phyloP scores from a whole-genome alignment of 202 grass and related monocot species.

The Bolboschoenoplectus hybrid region DNA sequence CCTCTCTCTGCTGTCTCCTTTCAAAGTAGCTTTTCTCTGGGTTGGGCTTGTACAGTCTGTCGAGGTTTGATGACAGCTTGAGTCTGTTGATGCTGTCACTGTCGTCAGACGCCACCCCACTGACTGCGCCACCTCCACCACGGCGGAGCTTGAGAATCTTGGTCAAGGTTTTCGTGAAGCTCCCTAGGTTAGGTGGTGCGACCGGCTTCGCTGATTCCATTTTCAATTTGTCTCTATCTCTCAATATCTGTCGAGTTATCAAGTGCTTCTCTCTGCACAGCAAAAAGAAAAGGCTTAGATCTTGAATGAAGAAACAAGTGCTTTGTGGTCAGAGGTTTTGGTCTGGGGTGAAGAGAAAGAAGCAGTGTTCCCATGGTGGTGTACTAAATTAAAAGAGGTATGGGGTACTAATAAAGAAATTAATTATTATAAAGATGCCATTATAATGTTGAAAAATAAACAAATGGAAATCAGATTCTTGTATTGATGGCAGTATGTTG shows the following conservation, averaged over 20 bases:
- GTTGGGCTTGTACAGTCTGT: constrained; percentile 51
- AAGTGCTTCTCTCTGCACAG: constrained; percentile 29
- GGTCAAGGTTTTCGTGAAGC: constrained; percentile 58
- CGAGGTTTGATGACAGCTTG: constrained; percentile 72
- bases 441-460: constrained; percentile 36
- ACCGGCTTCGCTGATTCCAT: constrained; percentile 67
- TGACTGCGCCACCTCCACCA: not conserved
- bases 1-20: constrained; percentile 35
- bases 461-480: constrained; percentile 37
- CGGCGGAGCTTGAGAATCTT: constrained; percentile 74
- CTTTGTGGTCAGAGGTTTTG: not conserved
- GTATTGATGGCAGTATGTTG: constrained; percentile 34
- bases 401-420: constrained; percentile 28
- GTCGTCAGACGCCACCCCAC: constrained; percentile 29
- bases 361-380: constrained; percentile 4
- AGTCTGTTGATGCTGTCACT: constrained; percentile 47
- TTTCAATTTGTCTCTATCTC: constrained; percentile 16
- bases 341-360: constrained; percentile 37
- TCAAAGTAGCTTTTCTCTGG: constrained; percentile 48
- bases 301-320: constrained; percentile 27
- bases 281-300: constrained; percentile 31
- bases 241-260: not conserved
- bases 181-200: constrained; percentile 50
- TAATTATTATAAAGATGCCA: constrained; percentile 40
- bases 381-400: constrained; percentile 34